These are phyloP conservation scores for Gossypium laxum DNA, from an alignment of 441 rosid genomes.

Conservation along the genomic window DNA sequence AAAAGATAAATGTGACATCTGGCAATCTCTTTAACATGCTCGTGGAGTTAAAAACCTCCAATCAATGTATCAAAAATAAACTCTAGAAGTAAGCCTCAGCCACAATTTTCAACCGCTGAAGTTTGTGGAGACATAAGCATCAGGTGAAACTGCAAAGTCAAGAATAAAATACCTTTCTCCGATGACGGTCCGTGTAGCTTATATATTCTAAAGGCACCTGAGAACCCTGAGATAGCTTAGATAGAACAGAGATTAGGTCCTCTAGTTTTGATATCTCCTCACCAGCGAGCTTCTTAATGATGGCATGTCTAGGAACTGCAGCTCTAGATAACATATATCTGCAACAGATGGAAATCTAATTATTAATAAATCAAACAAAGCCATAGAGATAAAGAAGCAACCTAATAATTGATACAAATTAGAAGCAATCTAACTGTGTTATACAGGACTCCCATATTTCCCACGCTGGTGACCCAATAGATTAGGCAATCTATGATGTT, in stretches of 20 bases:
- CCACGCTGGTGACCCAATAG: background rate
- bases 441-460: background rate
- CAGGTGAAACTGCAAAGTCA: slow-evolving; percentile 10
- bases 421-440: background rate
- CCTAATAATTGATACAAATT: background rate
- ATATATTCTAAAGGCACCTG: slow-evolving; percentile 87
- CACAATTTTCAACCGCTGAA: background rate
- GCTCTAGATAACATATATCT: slow-evolving; percentile 92
- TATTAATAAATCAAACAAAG: slow-evolving; percentile 1
- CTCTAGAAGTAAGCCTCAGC: background rate
- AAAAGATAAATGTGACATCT: background rate
- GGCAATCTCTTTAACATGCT: background rate
- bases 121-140: background rate
- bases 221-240: slow-evolving; percentile 67
- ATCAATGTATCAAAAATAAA: background rate
- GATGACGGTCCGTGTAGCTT: slow-evolving; percentile 76
- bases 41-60: background rate
- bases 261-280: slow-evolving; percentile 65
- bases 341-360: slow-evolving; percentile 23
- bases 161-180: slow-evolving; percentile 54
- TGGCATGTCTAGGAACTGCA: slow-evolving; percentile 92
- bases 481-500: background rate
- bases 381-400: slow-evolving; percentile 15
- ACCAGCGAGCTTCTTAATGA: slow-evolving; percentile 81
- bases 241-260: slow-evolving; percentile 57